Evolutionary conservation across 2,329 filamentous ascomycete genomes (phyloP), one percentile per base, ranked within the genome.

Genomic region (Aspergillus sp.): DNA sequence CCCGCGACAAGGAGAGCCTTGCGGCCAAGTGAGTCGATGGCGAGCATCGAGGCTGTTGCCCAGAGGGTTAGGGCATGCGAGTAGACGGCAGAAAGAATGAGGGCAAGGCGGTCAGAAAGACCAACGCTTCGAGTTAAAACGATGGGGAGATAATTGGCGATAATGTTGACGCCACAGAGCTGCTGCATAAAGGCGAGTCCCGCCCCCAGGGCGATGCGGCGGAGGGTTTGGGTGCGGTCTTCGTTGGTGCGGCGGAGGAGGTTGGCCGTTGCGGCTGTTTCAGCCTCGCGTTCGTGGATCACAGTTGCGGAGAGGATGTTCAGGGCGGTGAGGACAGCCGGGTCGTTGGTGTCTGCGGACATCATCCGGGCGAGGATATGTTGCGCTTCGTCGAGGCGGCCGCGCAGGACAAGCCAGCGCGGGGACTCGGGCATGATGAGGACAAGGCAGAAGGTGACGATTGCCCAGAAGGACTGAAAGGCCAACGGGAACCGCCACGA

Each of bases 391-490:
- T 60, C 54, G 5, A 51, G 45, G 8, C 57, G 48, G 22, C 56
- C 61, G 3, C 66, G 60, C 15, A 63, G 61, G 19, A 63, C 60
- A 15, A 68, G 61, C 66, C 66, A 69, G 34, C 66, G 61, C 28
- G 68, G 68, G 8, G 66, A 67, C 43, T 68, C 68, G 1, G 67
- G 66, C 30, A 69, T 56, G 59, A 76, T 77, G 13, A 70, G 70
- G 22, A 78, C 65, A 13, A 74, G 57, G 7, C 72, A 6, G 49
- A 71, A 65, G 7, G 73, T 71, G 54, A 76, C 76, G 62, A 80
- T 64, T 62, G 81, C 80, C 72, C 82, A 83, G 56, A 83, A 65
- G 63, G 72, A 66, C 57, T 74, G 69, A 41, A 68, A 55, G 9
- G 64, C 70, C 50, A 72, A 67, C 0, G 70, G 69, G 4, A 68